These are phyloP conservation scores for Ligustrum vulgare DNA, from an alignment of 257 asterid genomes.

Conservation along the genomic window DNA sequence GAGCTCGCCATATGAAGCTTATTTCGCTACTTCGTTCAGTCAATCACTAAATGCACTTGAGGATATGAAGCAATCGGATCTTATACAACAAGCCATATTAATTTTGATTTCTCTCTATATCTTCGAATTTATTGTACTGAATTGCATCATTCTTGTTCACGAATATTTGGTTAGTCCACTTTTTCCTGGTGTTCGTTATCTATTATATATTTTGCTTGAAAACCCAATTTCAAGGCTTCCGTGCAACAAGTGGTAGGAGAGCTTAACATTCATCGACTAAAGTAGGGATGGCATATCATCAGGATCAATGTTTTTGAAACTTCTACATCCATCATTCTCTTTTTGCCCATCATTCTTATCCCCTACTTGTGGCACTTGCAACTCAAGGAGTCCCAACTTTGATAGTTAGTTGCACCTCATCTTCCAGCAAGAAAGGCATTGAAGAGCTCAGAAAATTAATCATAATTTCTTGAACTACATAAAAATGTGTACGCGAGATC, in stretches of 20 bases:
- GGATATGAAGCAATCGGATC: not conserved
- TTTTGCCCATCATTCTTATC: not conserved
- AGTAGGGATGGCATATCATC: not conserved
- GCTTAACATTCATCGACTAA: not conserved
- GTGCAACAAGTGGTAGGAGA: not conserved
- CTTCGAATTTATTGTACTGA: not conserved
- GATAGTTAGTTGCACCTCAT: not conserved
- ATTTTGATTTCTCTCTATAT: not conserved
- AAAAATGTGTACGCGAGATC: not conserved
- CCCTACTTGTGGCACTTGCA: not conserved
- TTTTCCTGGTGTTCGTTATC: not conserved
- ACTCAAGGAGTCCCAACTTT: not conserved
- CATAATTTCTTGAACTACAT: not conserved
- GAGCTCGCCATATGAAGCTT: not conserved
- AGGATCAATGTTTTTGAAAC: not conserved
- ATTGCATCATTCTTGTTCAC: not conserved
- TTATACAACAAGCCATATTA: not conserved
- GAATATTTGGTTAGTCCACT: not conserved
- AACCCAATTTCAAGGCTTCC: not conserved
- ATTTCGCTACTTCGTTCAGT: not conserved
- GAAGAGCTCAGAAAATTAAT: conserved; percentile 8
- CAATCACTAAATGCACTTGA: not conserved
- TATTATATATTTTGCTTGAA: not conserved
- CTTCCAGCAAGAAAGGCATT: not conserved
- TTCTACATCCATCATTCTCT: conserved; percentile 1